phyloP scores from a whole-genome alignment of 2,329 filamentous ascomycete species.

The Colletotrichum musicola region DNA sequence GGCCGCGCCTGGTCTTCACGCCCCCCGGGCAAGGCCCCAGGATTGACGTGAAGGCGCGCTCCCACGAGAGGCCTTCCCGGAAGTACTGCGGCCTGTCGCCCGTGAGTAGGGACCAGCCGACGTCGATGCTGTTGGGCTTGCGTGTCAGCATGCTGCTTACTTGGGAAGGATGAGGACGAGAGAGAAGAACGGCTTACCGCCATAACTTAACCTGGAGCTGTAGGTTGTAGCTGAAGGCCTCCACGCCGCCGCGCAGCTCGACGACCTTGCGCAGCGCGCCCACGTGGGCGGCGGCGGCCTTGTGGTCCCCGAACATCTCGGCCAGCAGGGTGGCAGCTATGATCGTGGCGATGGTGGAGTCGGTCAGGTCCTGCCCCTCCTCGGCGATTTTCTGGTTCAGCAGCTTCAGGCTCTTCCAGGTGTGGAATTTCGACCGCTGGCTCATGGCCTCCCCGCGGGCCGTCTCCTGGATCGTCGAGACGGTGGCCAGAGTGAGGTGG shows the following conservation, averaged over 20 bases:
- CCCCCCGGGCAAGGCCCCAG: constrained; percentile 8
- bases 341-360: constrained; percentile 34
- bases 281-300: constrained; percentile 13
- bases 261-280: constrained; percentile 42
- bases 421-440: constrained; percentile 25
- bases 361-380: constrained; percentile 34
- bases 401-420: constrained; percentile 30
- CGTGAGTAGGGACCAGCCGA: constrained; percentile 45
- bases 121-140: constrained; percentile 42
- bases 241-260: constrained; percentile 44
- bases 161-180: neutral
- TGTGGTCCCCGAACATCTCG: constrained; percentile 25
- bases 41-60: constrained; percentile 40
- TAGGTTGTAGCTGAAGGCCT: constrained; percentile 42
- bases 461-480: constrained; percentile 41
- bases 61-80: constrained; percentile 17
- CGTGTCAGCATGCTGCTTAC: neutral
- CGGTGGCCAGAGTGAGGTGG: constrained; percentile 44
- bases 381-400: constrained; percentile 29
- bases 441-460: neutral
- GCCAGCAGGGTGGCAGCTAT: constrained; percentile 29
- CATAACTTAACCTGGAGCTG: constrained; percentile 47
- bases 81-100: constrained; percentile 44
- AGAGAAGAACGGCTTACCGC: constrained; percentile 41
- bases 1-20: neutral